Evolutionary conservation across 257 asterid genomes (phyloP).

Genomic region (Petunia axillaris): DNA sequence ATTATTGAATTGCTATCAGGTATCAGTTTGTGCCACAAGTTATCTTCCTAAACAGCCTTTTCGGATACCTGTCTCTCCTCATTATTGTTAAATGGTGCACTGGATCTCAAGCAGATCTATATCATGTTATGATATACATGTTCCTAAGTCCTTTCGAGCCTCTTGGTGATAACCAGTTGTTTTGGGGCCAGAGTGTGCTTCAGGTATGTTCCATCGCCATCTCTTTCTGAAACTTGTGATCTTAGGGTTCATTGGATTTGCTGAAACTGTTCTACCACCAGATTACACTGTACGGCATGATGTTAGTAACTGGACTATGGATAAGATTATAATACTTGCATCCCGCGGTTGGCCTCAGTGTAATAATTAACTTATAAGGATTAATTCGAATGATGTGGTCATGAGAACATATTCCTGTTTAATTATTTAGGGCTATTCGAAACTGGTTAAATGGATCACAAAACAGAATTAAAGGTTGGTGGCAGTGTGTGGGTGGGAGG

Average conservation of each 20-base stretch:
- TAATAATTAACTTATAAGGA: constrained; percentile 5
- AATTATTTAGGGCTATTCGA: neutral
- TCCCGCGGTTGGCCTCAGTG: constrained; percentile 12
- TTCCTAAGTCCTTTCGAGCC: constrained; percentile 93
- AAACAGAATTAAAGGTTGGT: neutral
- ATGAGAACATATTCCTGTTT: constrained; percentile 20
- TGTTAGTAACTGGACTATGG: neutral
- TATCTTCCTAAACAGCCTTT: constrained; percentile 89
- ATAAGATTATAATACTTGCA: constrained; percentile 9
- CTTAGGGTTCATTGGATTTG: neutral
- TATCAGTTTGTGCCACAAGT: constrained; percentile 92
- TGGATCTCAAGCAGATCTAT: constrained; percentile 93
- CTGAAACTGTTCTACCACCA: neutral
- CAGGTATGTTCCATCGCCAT: constrained; percentile 55
- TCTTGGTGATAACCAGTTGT: constrained; percentile 77
- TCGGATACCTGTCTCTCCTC: constrained; percentile 92
- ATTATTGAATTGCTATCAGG: constrained; percentile 49
- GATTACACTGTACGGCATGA: neutral
- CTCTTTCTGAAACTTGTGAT: constrained; percentile 17
- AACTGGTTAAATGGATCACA: neutral
- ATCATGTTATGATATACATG: constrained; percentile 97
- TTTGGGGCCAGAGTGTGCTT: constrained; percentile 85
- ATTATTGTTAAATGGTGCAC: constrained; percentile 83
- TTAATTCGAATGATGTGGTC: constrained; percentile 18
- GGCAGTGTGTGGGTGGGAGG: neutral